Evolutionary conservation across 306 rosid genomes (phyloP).

Genomic region (Sicyos edulis): DNA sequence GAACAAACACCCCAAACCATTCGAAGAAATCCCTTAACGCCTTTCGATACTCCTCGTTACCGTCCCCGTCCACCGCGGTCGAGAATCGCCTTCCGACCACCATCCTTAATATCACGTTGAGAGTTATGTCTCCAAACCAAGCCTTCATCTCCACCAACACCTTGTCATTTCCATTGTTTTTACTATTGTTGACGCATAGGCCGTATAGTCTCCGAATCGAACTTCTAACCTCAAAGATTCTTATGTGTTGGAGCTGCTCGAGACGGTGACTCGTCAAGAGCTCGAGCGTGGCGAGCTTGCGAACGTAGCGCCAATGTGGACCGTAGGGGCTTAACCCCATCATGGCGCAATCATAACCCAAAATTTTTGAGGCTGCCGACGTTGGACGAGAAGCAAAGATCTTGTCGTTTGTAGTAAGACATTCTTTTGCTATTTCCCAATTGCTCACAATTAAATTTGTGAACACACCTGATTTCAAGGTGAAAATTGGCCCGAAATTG

Average conservation of each 20-base stretch:
- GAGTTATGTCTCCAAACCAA: background rate
- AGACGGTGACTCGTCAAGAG: slow-evolving; percentile 25
- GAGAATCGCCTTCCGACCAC: slow-evolving; percentile 20
- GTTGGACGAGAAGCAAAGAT: too few species aligned
- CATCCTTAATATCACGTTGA: background rate
- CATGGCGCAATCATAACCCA: slow-evolving; percentile 25
- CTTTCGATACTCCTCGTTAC: slow-evolving; percentile 40
- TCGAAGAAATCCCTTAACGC: too few species aligned
- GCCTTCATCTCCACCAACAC: slow-evolving; percentile 21
- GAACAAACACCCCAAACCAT: slow-evolving; percentile 48
- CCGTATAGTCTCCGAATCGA: background rate
- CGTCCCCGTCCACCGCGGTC: slow-evolving; percentile 19
- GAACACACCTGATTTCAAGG: slow-evolving; percentile 2
- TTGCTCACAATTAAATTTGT: slow-evolving; percentile 32
- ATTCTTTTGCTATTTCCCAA: slow-evolving; percentile 46
- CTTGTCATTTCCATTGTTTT: slow-evolving; percentile 23
- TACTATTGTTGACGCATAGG: background rate
- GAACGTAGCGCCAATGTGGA: background rate
- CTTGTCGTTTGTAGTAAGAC: slow-evolving; percentile 40
- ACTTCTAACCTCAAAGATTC: slow-evolving; percentile 23
- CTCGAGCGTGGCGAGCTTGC: background rate
- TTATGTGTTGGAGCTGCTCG: slow-evolving; percentile 12
- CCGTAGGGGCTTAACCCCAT: slow-evolving; percentile 1
- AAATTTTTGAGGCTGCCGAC: background rate
- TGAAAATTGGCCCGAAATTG: slow-evolving; percentile 26